Evolutionary conservation across 2,329 filamentous ascomycete genomes (phyloP).

Genomic region (Neoscytalidium dimidiatum): DNA sequence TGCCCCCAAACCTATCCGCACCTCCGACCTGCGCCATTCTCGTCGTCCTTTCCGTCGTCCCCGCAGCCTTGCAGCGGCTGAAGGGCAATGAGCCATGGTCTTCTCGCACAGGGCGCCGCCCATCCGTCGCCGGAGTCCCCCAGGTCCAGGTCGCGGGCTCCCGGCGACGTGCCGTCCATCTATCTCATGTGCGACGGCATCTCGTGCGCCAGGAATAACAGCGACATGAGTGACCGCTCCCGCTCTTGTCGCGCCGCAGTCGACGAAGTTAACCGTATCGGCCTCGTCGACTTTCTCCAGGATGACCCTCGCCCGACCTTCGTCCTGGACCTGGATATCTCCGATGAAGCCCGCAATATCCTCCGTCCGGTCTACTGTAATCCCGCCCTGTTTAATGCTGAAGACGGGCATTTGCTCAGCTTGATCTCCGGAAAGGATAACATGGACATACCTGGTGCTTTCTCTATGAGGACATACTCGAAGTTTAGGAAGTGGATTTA

Average conservation of each 20-base stretch:
- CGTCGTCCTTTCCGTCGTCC: too few relatives aligned
- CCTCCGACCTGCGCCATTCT: not conserved
- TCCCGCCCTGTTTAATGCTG: constrained; percentile 25
- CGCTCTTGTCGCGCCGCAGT: not conserved
- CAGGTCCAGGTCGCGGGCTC: not conserved
- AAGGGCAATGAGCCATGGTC: constrained; percentile 13
- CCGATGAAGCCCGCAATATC: constrained; percentile 17
- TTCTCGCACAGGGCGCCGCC: not conserved
- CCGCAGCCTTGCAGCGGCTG: not conserved
- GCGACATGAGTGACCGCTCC: not conserved
- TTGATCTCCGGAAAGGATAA: constrained; percentile 26
- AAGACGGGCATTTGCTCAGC: constrained; percentile 23
- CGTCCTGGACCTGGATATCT: constrained; percentile 22
- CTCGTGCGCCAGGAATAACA: not conserved
- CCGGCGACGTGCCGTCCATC: not conserved
- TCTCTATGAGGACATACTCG: constrained; percentile 23
- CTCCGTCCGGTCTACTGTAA: constrained; percentile 28
- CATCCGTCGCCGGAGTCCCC: not conserved
- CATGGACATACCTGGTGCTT: constrained; percentile 22
- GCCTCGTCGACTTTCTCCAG: constrained; percentile 29
- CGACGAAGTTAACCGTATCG: constrained; percentile 19
- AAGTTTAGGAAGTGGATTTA: constrained; percentile 33
- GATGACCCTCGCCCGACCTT: constrained; percentile 31
- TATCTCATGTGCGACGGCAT: constrained; percentile 7
- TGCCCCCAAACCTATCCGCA: not conserved